Evolutionary conservation across 192 early-diverging fungal genomes (phyloP), one percentile per base, ranked within the genome.

Genomic region (Coemansia guatemalensis): DNA sequence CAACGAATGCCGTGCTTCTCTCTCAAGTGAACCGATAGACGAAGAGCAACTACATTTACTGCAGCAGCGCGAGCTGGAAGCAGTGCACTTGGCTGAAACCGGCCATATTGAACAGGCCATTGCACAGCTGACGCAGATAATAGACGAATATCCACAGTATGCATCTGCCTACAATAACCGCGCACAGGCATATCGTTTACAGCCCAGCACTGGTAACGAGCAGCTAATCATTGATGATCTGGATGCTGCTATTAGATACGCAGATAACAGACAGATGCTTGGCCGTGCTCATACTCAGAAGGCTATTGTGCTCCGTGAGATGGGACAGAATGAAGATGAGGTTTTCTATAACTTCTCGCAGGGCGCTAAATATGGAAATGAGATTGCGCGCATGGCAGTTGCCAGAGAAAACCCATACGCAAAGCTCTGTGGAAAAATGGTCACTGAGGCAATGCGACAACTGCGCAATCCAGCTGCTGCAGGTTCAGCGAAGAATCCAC

Each of bases 361-460:
- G 69, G 87, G 87, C 8, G 87, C 87, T 18, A 75, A 75, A 58
- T 85, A 71, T 48, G 88, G 88, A 2, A 88, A 87, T 64, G 82
- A 84, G 56, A 48, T 88, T 4, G 86, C 88, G 4, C 78, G 77
- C 27, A 64, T 72, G 29, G 80, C 78, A 0, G 83, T 69, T 20
- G 66, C 87, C 21, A 75, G 82, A 60, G 85, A 88, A 62, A 90
- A 90, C 63, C 89, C 87, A 1, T 90, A 90, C 65, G 87, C 87
- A 17, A 89, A 89, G 59, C 82, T 90, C 32, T 86, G 88, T 54
- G 85, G 83, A 21, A 72, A 74, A 24, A 86, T 87, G 41, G 83
- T 89, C 14, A 57, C 69, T 4, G 84, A 89, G 56, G 73, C 80
- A 2, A 86, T 87, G 84, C 59, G 60, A 1, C 81, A 83, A 53